These are phyloP conservation scores for Sextonia rubra DNA, from an alignment of 164 flowering plant species.

Conservation along the genomic window DNA sequence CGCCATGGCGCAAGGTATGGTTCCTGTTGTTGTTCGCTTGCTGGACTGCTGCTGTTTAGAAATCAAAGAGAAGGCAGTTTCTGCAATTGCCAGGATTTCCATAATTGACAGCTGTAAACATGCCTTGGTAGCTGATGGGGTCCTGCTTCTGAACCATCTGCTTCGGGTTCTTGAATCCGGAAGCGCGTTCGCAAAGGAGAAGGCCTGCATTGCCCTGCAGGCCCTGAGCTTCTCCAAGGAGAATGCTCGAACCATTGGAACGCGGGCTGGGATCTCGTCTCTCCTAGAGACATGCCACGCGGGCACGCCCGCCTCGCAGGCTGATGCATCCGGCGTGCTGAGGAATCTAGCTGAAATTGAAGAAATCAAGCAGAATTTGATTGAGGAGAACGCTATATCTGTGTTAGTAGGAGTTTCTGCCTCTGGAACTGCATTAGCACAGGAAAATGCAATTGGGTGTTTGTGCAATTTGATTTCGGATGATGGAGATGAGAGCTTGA, in stretches of 20 bases:
- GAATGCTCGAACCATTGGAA: conserved; percentile 78
- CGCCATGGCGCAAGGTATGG: conserved; percentile 79
- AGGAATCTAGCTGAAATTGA: conserved; percentile 55
- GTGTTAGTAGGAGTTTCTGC: conserved; percentile 49
- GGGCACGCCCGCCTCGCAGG: conserved; percentile 79
- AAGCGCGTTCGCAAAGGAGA: conserved; percentile 73
- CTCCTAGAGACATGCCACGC: conserved; percentile 66
- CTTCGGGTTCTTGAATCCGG: conserved; percentile 78
- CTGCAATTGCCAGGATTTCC: conserved; percentile 72
- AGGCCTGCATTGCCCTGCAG: conserved; percentile 65
- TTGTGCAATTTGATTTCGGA: conserved; percentile 52
- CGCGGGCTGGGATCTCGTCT: conserved; percentile 74
- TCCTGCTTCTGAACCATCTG: conserved; percentile 61
- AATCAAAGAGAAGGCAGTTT: conserved; percentile 65
- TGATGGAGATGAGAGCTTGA: conserved; percentile 41
- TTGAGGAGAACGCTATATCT: conserved; percentile 61
- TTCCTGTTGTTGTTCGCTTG: conserved; percentile 61
- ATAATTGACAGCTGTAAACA: conserved; percentile 61
- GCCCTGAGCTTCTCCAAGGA: conserved; percentile 62
- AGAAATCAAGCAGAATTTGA: conserved; percentile 55
- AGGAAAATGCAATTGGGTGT: conserved; percentile 76
- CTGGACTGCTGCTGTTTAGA: conserved; percentile 61
- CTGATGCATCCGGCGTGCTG: conserved; percentile 75
- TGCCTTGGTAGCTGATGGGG: conserved; percentile 68
- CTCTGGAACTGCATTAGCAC: conserved; percentile 64